A percentile compares a stretch with the other conserved stretches of the same genome.
These are phyloP conservation scores for Salvia sclarea DNA, from an alignment of 305 asterid genomes.

Conservation along the genomic window DNA sequence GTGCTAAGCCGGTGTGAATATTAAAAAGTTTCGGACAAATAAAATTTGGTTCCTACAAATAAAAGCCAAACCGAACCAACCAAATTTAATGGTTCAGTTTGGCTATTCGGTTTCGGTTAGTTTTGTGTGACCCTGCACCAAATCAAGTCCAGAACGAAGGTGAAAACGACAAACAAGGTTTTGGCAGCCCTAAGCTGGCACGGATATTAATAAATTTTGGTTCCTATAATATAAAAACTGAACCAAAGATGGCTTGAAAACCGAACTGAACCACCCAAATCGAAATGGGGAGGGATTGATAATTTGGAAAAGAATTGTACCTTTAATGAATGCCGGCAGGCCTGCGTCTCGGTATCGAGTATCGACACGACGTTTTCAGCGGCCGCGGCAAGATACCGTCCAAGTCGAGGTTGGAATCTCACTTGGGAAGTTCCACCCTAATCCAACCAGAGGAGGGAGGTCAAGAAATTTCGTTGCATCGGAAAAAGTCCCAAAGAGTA, in stretches of 20 bases:
- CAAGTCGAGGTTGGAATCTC: slow-evolving; percentile 94
- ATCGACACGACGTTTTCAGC: slow-evolving; percentile 86
- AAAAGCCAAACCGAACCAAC: too few relatives aligned
- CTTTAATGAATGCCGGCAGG: slow-evolving; percentile 82
- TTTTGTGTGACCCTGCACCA: slow-evolving; percentile 76
- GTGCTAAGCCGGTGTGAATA: too few relatives aligned
- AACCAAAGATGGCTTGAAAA: too few relatives aligned
- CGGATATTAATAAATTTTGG: too few relatives aligned
- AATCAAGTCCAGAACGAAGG: background rate
- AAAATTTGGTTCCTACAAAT: too few relatives aligned
- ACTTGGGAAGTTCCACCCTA: slow-evolving; percentile 90
- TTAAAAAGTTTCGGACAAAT: too few relatives aligned
- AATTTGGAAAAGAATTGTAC: slow-evolving; percentile 34
- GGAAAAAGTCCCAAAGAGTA: background rate
- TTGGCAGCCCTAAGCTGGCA: too few relatives aligned
- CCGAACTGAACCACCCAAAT: too few relatives aligned
- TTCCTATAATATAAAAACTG: too few relatives aligned
- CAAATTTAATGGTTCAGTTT: too few relatives aligned
- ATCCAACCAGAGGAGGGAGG: slow-evolving; percentile 28
- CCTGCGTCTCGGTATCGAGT: slow-evolving; percentile 76
- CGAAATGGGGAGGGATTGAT: background rate
- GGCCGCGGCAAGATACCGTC: slow-evolving; percentile 93
- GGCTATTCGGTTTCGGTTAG: background rate
- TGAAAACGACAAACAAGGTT: background rate
- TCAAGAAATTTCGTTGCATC: background rate